Conservation (phyloP, 306 rosid species). For the Dryas drummondii region DNA sequence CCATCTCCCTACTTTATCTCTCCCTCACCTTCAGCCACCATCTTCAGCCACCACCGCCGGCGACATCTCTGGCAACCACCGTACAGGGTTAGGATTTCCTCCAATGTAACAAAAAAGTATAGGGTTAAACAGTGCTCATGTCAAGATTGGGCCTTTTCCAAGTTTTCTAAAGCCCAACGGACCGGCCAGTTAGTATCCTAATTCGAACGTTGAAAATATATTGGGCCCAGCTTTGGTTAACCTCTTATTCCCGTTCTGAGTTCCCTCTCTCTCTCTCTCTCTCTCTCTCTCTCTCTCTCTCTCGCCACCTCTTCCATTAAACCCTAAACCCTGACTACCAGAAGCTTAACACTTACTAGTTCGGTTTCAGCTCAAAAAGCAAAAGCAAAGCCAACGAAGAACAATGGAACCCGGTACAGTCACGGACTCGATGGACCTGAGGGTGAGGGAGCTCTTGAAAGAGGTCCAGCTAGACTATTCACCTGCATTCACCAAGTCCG, state of each 20-base stretch:
- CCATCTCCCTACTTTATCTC: no score
- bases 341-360: neutral
- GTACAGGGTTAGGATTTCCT: no score
- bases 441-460: slow-evolving; percentile 60
- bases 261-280: no score
- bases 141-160: no score
- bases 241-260: neutral
- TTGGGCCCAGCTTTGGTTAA: neutral
- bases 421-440: slow-evolving; percentile 53
- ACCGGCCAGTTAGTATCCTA: no score
- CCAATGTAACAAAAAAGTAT: no score
- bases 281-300: neutral
- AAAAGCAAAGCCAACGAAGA: neutral
- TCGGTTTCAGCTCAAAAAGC: neutral
- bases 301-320: slow-evolving; percentile 29
- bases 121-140: no score
- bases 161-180: no score
- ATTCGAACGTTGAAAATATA: neutral
- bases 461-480: slow-evolving; percentile 53
- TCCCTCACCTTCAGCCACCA: no score
- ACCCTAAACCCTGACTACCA: slow-evolving; percentile 40
- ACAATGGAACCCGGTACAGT: slow-evolving; percentile 27
- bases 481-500: slow-evolving; percentile 38
- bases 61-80: no score
- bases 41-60: no score